A percentile compares a stretch with the other conserved stretches of the same genome.
phyloP scores from a whole-genome alignment of 805 yeast species.

The Monosporozyma siamensis region DNA sequence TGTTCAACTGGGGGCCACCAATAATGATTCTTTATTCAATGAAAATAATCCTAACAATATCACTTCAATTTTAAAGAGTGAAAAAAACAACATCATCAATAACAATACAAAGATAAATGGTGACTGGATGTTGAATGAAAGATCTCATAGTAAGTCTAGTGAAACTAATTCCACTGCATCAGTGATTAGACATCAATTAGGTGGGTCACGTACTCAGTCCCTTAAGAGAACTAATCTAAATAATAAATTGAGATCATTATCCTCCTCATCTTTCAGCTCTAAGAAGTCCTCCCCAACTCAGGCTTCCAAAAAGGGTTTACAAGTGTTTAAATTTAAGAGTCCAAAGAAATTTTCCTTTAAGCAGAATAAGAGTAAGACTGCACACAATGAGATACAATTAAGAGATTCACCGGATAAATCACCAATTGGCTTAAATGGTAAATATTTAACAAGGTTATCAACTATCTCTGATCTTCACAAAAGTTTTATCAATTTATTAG shows the following conservation, averaged over 20 bases:
- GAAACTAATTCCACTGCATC: slow-evolving; percentile 21
- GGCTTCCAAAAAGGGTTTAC: not conserved
- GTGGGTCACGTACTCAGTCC: not conserved
- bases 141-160: not conserved
- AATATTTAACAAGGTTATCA: slow-evolving; percentile 24
- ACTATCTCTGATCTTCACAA: slow-evolving; percentile 25
- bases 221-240: not conserved
- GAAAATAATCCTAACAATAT: not conserved
- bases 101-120: not conserved
- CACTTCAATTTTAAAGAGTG: not conserved
- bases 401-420: not conserved
- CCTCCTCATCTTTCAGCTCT: not conserved
- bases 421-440: slow-evolving; percentile 3
- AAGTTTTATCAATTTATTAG: slow-evolving; percentile 14
- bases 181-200: slow-evolving; percentile 20
- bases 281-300: not conserved
- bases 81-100: not conserved
- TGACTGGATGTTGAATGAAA: slow-evolving; percentile 9
- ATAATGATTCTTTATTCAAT: not conserved
- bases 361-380: slow-evolving; percentile 1
- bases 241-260: not conserved
- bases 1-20: not conserved
- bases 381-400: not conserved
- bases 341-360: not conserved
- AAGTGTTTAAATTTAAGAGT: slow-evolving; percentile 1